Evolutionary conservation across 1,284 basidiomycete genomes (phyloP), one percentile per base, ranked within the genome.

Genomic region (Marasmius tenuissimus): DNA sequence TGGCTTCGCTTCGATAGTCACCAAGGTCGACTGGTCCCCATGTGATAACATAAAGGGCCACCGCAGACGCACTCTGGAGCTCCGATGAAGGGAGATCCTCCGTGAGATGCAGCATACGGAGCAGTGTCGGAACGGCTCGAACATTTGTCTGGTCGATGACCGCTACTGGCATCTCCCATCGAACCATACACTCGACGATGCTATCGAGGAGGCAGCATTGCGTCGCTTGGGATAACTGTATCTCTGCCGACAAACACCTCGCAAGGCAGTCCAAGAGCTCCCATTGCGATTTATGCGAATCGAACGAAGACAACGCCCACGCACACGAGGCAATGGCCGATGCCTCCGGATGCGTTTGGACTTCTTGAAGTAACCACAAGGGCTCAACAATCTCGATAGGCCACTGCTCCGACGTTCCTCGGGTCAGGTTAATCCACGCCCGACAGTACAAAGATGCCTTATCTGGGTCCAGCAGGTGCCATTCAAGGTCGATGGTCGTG

Each of bases 371-470:
- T 47, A 71, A 68, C 63, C 70, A 69, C n/a, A 79, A 69, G 4
- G 75, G 76, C 18, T 71, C 71, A 34, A 74, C 61, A 42, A 78
- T 70, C 22, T 73, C 69, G 14, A 68, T 60, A 0, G 77, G 77
- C 76, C 76, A 78, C 42, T 71, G 69, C 47, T 72, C 67, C 1
- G 63, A 63, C 4, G 72, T 75, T 18, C 72, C 74, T 48, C 74
- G 71, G 0, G 74, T 77, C 60, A 78, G 63, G 33, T 71, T 70
- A 61, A 79, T 71, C 77, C 77, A 79, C 16, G 76, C 73, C 27
- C 74, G 72, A 63, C 76, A 78, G 59, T 75, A 77, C 40, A 73
- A 66, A 61, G 69, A 71, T 11, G 77, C 76, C 4, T 61, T 67
- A 7, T 73, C 69, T 1, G 72, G 60, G 55, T 79, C 73, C 3